Conservation (phyloP, 768 basidiomycete genomes). For the Pleurotus sapidus region DNA sequence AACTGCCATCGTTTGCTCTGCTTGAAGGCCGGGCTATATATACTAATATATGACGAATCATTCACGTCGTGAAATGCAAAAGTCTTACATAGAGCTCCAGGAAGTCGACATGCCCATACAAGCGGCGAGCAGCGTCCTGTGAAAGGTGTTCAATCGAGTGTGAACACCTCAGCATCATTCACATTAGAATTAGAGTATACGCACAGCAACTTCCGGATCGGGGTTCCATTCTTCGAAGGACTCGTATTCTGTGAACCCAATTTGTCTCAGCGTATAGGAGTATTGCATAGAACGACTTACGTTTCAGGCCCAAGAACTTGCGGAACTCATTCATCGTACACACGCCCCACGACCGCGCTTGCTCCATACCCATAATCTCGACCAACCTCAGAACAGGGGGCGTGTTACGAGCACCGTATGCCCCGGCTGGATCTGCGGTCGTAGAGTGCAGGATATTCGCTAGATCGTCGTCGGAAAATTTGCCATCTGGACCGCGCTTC, state of each 20-base stretch:
- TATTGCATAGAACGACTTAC: too few species aligned
- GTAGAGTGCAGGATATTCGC: constrained; percentile 44
- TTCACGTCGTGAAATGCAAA: too few species aligned
- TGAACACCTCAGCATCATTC: constrained; percentile 39
- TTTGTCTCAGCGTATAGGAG: background rate
- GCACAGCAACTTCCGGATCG: constrained; percentile 39
- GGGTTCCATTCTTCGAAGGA: constrained; percentile 55
- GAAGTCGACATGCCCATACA: constrained; percentile 35
- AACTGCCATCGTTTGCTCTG: constrained; percentile 51
- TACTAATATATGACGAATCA: too few species aligned
- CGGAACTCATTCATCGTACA: constrained; percentile 59
- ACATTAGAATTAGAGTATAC: constrained; percentile 20
- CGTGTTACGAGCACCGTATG: constrained; percentile 46
- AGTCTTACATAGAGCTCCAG: constrained; percentile 30
- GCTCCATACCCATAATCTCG: constrained; percentile 55
- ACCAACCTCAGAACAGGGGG: constrained; percentile 44
- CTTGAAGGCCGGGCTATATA: constrained; percentile 28
- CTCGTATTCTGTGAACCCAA: constrained; percentile 25
- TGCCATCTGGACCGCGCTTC: constrained; percentile 40
- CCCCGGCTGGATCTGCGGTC: constrained; percentile 41
- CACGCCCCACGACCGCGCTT: constrained; percentile 53
- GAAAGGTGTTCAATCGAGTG: constrained; percentile 9
- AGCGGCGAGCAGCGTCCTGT: constrained; percentile 24
- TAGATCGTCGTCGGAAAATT: constrained; percentile 52
- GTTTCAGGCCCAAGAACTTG: constrained; percentile 43